phyloP scores from a whole-genome alignment of 768 basidiomycete genomes.

The Termitomyces sp. region DNA sequence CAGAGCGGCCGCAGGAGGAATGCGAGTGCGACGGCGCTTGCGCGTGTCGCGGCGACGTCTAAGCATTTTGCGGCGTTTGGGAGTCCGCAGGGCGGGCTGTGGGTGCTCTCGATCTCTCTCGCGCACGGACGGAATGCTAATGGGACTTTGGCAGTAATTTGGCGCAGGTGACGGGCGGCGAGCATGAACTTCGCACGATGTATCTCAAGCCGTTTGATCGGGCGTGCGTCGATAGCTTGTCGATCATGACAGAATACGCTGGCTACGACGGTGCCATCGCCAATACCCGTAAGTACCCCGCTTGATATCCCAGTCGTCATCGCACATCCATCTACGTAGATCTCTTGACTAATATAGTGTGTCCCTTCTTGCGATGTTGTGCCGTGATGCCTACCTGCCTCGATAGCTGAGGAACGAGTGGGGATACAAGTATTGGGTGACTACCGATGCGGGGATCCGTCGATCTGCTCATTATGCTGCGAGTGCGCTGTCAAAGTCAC shows the following conservation, averaged over 20 bases:
- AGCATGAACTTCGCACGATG: slow-evolving; percentile 56
- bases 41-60: slow-evolving; percentile 62
- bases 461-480: slow-evolving; percentile 49
- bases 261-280: slow-evolving; percentile 62
- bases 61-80: slow-evolving; percentile 73
- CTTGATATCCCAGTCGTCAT: too few relatives aligned
- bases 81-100: slow-evolving; percentile 65
- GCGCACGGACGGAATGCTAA: neutral
- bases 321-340: too few relatives aligned
- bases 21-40: slow-evolving; percentile 47
- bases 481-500: slow-evolving; percentile 56
- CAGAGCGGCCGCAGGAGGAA: slow-evolving; percentile 54
- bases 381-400: too few relatives aligned
- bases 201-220: slow-evolving; percentile 60
- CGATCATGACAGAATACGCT: slow-evolving; percentile 69
- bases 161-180: slow-evolving; percentile 62
- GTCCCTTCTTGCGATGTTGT: slow-evolving; percentile 11
- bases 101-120: slow-evolving; percentile 21
- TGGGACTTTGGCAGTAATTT: slow-evolving; percentile 39
- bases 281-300: slow-evolving; percentile 42
- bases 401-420: slow-evolving; percentile 57
- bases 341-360: slow-evolving; percentile 50
- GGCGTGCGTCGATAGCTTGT: slow-evolving; percentile 52
- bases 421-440: slow-evolving; percentile 63
- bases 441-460: slow-evolving; percentile 58